Percentiles rank a stretch among this genome's conserved stretches.
Evolutionary conservation across 805 yeast species (phyloP).

Genomic region (Candida incommunis): DNA sequence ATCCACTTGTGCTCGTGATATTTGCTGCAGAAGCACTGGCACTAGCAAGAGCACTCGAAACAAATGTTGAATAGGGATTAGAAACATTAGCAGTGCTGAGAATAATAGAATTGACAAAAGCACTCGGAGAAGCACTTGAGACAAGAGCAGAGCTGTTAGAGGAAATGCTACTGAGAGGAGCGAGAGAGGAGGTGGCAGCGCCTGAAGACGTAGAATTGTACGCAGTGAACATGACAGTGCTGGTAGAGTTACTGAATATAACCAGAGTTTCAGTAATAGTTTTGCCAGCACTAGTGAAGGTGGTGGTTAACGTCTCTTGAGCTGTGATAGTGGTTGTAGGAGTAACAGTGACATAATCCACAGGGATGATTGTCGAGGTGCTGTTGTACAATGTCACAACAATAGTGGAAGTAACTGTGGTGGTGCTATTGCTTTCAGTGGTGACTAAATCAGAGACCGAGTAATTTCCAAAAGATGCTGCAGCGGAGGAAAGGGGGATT

Average conservation of each 20-base stretch:
- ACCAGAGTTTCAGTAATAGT: not conserved
- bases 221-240: not conserved
- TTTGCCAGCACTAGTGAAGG: slow-evolving; percentile 1
- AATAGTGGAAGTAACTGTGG: slow-evolving; percentile 8
- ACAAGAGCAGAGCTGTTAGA: not conserved
- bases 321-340: slow-evolving; percentile 2
- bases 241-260: slow-evolving; percentile 1
- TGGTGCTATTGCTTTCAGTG: slow-evolving; percentile 1
- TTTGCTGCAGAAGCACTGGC: too few species aligned
- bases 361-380: slow-evolving; percentile 2
- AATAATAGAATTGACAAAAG: too few species aligned
- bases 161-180: not conserved
- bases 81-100: too few species aligned
- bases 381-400: slow-evolving; percentile 2
- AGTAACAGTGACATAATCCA: not conserved
- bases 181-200: not conserved
- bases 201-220: not conserved
- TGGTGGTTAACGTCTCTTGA: slow-evolving; percentile 3
- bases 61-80: too few species aligned
- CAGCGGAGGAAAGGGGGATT: slow-evolving; percentile 6
- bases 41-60: too few species aligned
- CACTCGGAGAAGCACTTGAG: not conserved
- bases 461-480: slow-evolving; percentile 7
- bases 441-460: slow-evolving; percentile 2
- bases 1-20: too few species aligned